A percentile compares a stretch with the other conserved stretches of the same genome.
Conservation (phyloP, 805 yeast genomes). For the Ascoidea rubescens region DNA sequence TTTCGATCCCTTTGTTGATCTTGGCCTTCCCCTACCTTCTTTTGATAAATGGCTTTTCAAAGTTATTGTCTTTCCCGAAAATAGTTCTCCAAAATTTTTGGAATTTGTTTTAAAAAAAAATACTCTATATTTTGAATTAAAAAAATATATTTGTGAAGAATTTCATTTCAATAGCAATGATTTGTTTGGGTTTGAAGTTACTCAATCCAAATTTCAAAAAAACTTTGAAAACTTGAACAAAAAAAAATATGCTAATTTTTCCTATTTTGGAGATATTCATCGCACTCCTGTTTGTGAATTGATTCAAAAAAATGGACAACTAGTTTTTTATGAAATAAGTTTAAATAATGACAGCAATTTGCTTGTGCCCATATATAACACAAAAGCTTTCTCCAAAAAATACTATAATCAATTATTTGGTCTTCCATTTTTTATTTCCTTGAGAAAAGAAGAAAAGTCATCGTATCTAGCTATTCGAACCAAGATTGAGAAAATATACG, state of each 20-base stretch:
- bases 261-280: no score
- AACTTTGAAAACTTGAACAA: constrained; percentile 50
- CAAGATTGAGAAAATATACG: constrained; percentile 37
- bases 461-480: constrained; percentile 45
- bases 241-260: constrained; percentile 30
- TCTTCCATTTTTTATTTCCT: constrained; percentile 57
- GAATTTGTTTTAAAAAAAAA: constrained; percentile 65
- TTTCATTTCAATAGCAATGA: constrained; percentile 9
- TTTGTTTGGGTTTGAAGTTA: constrained; percentile 46
- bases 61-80: constrained; percentile 47
- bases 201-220: constrained; percentile 52
- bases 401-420: constrained; percentile 43
- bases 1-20: constrained; percentile 86
- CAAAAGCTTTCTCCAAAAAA: constrained; percentile 23
- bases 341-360: constrained; percentile 28
- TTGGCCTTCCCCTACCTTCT: constrained; percentile 81
- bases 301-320: constrained; percentile 46
- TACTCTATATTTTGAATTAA: constrained; percentile 49
- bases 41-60: constrained; percentile 57
- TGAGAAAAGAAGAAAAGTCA: constrained; percentile 34
- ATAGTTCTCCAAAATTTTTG: constrained; percentile 32
- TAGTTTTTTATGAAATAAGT: constrained; percentile 48
- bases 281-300: constrained; percentile 50
- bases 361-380: constrained; percentile 48
- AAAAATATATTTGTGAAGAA: constrained; percentile 42